phyloP scores from a whole-genome alignment of 352 stramenopile genomes.

The Discostella stelligera region DNA sequence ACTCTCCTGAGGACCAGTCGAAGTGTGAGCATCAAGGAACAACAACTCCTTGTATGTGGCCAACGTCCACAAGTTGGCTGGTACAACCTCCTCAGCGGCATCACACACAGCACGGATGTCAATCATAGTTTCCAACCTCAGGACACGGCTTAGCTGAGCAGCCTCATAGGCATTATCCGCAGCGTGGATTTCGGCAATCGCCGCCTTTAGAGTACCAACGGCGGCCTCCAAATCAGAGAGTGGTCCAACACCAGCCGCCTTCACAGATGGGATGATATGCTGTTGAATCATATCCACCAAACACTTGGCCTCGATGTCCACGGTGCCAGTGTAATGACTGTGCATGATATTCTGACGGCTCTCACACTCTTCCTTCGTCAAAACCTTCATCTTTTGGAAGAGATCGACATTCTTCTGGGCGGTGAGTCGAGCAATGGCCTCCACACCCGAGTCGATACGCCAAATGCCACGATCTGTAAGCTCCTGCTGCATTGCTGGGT shows the following conservation, averaged over 20 bases:
- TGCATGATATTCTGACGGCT: slow-evolving; percentile 82
- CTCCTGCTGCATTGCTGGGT: slow-evolving; percentile 73
- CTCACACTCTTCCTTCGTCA: slow-evolving; percentile 80
- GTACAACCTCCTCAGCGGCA: slow-evolving; percentile 77
- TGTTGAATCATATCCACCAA: slow-evolving; percentile 86
- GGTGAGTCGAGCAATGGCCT: slow-evolving; percentile 79
- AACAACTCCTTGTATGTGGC: slow-evolving; percentile 85
- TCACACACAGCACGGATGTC: slow-evolving; percentile 80
- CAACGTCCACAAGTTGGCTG: slow-evolving; percentile 81
- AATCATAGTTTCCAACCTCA: slow-evolving; percentile 85
- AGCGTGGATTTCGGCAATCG: slow-evolving; percentile 66
- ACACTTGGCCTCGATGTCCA: slow-evolving; percentile 86
- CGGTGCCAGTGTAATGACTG: slow-evolving; percentile 85
- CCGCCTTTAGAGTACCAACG: slow-evolving; percentile 68
- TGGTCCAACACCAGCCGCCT: slow-evolving; percentile 62
- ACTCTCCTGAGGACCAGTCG: neutral
- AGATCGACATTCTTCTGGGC: slow-evolving; percentile 84
- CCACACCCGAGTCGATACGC: slow-evolving; percentile 84
- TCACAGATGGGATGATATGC: slow-evolving; percentile 81
- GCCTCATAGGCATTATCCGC: slow-evolving; percentile 61
- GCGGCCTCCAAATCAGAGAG: slow-evolving; percentile 68
- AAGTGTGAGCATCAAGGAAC: slow-evolving; percentile 81
- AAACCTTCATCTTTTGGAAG: slow-evolving; percentile 84
- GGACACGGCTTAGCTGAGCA: slow-evolving; percentile 71
- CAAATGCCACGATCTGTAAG: slow-evolving; percentile 83